phyloP scores from a whole-genome alignment of 495 filamentous ascomycete genomes.

The Aspergillus avenaceus region DNA sequence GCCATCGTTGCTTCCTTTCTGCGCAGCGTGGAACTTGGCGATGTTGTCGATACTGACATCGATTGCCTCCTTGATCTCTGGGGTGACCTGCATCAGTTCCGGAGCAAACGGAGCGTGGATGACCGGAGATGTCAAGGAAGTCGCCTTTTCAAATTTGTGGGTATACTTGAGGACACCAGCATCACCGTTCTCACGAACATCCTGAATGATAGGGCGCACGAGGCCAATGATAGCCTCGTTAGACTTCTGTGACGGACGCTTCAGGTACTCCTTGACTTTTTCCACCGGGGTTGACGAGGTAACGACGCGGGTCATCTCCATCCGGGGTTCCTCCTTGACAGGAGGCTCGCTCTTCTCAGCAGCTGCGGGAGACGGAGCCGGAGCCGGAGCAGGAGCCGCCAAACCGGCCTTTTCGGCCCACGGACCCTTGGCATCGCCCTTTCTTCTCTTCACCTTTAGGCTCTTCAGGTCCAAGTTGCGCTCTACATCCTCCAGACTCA shows the following conservation, averaged over 20 bases:
- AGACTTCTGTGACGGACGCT: constrained; percentile 88
- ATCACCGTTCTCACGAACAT: constrained; percentile 76
- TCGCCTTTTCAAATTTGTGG: constrained; percentile 95
- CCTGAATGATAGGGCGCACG: constrained; percentile 84
- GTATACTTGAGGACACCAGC: constrained; percentile 85
- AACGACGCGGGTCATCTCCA: constrained; percentile 77
- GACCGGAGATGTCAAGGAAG: constrained; percentile 81
- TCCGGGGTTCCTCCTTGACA: constrained; percentile 57
- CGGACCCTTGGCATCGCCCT: constrained; percentile 87
- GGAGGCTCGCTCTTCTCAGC: constrained; percentile 13
- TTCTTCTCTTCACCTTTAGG: constrained; percentile 84
- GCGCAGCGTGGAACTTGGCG: constrained; percentile 84
- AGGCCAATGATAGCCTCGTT: constrained; percentile 85
- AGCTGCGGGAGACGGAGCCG: constrained; percentile 33
- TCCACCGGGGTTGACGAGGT: constrained; percentile 54
- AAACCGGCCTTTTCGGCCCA: constrained; percentile 82
- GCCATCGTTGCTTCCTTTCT: constrained; percentile 69
- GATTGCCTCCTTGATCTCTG: constrained; percentile 84
- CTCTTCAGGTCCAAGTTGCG: constrained; percentile 90
- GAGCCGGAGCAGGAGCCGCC: constrained; percentile 35
- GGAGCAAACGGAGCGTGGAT: constrained; percentile 81
- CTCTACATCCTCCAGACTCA: constrained; percentile 82
- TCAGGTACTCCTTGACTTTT: constrained; percentile 66
- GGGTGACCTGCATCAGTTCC: constrained; percentile 75
- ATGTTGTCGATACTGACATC: constrained; percentile 94